These are phyloP conservation scores for Thraustochytrium striatum DNA, from an alignment of 352 stramenopile genomes.

Conservation along the genomic window DNA sequence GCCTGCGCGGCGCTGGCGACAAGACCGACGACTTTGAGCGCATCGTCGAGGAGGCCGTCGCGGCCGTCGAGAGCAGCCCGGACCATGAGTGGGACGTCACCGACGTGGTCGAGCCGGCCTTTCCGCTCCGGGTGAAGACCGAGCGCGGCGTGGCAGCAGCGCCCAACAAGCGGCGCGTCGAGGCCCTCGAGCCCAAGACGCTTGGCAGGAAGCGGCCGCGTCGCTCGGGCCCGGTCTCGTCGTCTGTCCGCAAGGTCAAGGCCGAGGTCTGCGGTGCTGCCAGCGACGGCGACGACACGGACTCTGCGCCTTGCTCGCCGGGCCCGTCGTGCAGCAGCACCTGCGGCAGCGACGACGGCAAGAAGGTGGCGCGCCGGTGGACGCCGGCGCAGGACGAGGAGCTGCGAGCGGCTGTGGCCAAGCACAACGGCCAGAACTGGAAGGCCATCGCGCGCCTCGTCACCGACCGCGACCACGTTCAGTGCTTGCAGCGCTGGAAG, in stretches of 20 bases:
- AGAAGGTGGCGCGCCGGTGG: constrained; percentile 61
- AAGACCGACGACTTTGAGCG: constrained; percentile 37
- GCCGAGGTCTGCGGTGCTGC: too few species aligned
- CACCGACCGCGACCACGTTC: constrained; percentile 71
- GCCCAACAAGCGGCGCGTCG: too few species aligned
- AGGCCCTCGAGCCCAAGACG: too few species aligned
- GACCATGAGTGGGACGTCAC: constrained; percentile 6
- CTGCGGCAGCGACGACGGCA: too few species aligned
- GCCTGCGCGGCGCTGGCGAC: background rate
- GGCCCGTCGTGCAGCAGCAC: too few species aligned
- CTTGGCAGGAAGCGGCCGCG: too few species aligned
- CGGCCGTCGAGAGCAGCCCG: constrained; percentile 16
- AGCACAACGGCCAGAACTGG: constrained; percentile 80
- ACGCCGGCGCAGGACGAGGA: constrained; percentile 75
- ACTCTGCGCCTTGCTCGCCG: too few species aligned
- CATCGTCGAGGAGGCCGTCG: constrained; percentile 41
- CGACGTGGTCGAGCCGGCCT: background rate
- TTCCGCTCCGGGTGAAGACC: too few species aligned
- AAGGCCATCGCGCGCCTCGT: constrained; percentile 77
- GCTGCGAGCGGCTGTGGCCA: constrained; percentile 70
- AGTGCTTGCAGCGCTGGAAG: constrained; percentile 79
- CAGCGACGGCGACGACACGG: background rate
- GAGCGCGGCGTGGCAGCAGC: too few species aligned
- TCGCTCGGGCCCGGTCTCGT: too few species aligned
- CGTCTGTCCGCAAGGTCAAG: too few species aligned